Base-by-base conservation (phyloP, 2,329 filamentous ascomycete genomes). In the Calonectria pseudoreteaudii region DNA sequence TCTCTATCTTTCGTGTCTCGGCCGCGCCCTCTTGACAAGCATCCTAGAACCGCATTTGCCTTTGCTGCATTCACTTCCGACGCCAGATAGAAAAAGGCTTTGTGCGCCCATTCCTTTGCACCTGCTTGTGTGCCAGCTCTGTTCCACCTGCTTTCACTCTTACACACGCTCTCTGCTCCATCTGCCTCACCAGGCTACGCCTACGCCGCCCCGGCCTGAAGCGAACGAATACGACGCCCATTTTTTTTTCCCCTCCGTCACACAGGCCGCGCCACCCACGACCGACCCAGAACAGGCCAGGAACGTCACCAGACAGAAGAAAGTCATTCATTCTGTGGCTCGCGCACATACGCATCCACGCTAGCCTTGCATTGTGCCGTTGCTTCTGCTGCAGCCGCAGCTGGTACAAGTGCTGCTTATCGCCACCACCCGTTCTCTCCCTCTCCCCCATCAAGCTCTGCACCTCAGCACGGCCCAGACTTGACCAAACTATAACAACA, bases 171-270 rank as follows among this genome's bases (percentile, higher is more conserved):
- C 20, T 60, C 31, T 60, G 34, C 34, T 10, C 56, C 36, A 38
- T 18, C 34, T 41, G n/a, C 23, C 18, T 26, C 53, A 36, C 30
- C 16, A 64, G 23, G n/a, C 38, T 64, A 26, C 41, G 56, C 56
- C 56, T n/a, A n/a, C n/a, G n/a, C n/a, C n/a, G n/a, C n/a, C 60
- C 38, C 60, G 60, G 60, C 60, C 34, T 65, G 60, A 65, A 65
- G 60, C 60, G 60, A 65, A 65, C 60, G 38, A 65, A 65, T 47
- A 44, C 60, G 60, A 65, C 56, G 56, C 38, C 41, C 60, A 30
- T 49, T n/a, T 30, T 49, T 49, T 62, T 31, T n/a, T n/a, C n/a
- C n/a, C n/a, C 28, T 53, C 34, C 18, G 56, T 44, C 38, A 34
- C 38, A 38, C 31, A 49, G 60, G 60, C 60, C 60, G 44, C 60